phyloP scores from a whole-genome alignment of 192 early-diverging fungal species.

The Blastocladiella britannica region DNA sequence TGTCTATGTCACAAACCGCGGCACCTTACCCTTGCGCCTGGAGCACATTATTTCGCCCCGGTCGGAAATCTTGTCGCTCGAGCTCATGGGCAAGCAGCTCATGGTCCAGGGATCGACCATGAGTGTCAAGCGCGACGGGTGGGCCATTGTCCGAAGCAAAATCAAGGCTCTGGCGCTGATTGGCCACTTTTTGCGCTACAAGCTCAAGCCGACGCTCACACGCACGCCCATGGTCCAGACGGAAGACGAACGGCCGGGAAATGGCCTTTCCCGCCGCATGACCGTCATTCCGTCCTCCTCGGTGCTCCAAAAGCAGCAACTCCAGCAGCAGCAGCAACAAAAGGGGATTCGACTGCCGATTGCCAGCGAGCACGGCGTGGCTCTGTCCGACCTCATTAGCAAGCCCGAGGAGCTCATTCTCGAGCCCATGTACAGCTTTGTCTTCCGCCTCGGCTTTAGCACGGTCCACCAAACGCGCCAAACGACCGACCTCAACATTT shows the following conservation, averaged over 20 bases:
- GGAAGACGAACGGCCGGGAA: neutral
- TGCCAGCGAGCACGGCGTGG: neutral
- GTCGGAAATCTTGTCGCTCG: constrained; percentile 23
- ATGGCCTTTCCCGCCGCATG: neutral
- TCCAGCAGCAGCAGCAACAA: too few species aligned
- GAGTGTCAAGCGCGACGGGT: neutral
- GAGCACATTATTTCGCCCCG: constrained; percentile 19
- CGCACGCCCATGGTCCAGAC: neutral
- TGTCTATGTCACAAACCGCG: constrained; percentile 29
- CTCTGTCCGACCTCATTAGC: neutral
- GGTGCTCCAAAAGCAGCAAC: too few species aligned
- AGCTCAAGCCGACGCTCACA: neutral
- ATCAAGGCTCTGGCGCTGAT: neutral
- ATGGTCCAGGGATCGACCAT: neutral
- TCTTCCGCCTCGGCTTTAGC: neutral
- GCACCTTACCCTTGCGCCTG: constrained; percentile 28
- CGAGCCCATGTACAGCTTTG: neutral
- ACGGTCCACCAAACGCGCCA: neutral
- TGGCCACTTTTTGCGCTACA: neutral
- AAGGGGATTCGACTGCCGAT: neutral
- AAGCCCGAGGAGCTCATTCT: neutral
- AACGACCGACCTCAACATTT: neutral
- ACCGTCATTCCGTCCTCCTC: too few species aligned
- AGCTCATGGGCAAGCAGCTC: constrained; percentile 14
- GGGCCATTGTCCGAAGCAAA: neutral